A percentile compares a stretch with the other conserved stretches of the same genome.
phyloP scores from a whole-genome alignment of 176 grass and related monocot genomes.

The Ensete ventricosum region DNA sequence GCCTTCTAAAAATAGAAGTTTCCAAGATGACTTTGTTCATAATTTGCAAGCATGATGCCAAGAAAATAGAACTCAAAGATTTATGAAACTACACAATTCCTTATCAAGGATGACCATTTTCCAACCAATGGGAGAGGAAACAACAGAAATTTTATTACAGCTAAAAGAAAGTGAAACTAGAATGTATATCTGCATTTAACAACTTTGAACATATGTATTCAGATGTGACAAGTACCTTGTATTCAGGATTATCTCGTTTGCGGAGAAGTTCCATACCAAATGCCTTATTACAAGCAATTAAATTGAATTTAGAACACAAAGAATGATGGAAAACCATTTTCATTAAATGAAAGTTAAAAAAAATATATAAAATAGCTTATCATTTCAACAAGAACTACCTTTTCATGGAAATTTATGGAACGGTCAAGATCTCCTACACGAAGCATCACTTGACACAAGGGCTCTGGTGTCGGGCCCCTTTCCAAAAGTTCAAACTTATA shows the following conservation, averaged over 20 bases:
- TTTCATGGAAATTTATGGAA: slow-evolving; percentile 85
- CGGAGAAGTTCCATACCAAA: slow-evolving; percentile 98
- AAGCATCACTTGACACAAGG: slow-evolving; percentile 95
- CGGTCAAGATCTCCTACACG: slow-evolving; percentile 83
- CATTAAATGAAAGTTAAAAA: slow-evolving; percentile 8
- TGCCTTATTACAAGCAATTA: slow-evolving; percentile 48
- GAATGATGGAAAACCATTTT: neutral
- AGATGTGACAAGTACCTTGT: slow-evolving; percentile 49
- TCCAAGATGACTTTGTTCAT: no score
- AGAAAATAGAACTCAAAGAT: neutral
- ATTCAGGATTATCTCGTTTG: slow-evolving; percentile 81
- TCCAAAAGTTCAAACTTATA: slow-evolving; percentile 95
- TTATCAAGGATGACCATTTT: neutral
- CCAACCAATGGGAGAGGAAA: neutral
- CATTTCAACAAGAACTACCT: slow-evolving; percentile 36
- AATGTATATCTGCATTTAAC: neutral
- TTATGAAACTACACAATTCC: neutral
- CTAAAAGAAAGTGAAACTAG: neutral
- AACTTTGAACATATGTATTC: slow-evolving; percentile 11
- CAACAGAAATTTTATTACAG: neutral
- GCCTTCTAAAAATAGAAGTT: neutral
- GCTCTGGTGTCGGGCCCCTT: slow-evolving; percentile 80
- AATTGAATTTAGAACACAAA: slow-evolving; percentile 8
- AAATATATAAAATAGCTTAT: neutral
- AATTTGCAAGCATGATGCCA: neutral